phyloP scores from a whole-genome alignment of 192 early-diverging fungal species.

The Umbelopsis sp. region DNA sequence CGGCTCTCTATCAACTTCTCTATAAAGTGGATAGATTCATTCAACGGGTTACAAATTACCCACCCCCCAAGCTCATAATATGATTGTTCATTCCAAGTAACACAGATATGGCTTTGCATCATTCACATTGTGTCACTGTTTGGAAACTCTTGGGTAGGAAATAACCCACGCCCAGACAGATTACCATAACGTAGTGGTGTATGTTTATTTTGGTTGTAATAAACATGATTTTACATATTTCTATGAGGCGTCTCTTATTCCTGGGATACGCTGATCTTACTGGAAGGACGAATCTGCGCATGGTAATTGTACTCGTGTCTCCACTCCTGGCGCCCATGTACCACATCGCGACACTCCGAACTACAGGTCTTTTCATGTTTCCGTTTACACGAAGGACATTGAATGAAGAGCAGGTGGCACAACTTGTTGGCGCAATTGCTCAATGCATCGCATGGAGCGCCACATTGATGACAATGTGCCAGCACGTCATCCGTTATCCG shows the following conservation, averaged over 20 bases:
- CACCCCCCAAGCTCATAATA: too few relatives aligned
- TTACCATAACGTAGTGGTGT: too few relatives aligned
- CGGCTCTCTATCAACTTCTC: too few relatives aligned
- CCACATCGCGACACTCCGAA: slow-evolving; percentile 42
- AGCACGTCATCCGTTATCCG: slow-evolving; percentile 63
- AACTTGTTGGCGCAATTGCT: slow-evolving; percentile 68
- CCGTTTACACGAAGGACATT: slow-evolving; percentile 57
- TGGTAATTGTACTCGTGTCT: slow-evolving; percentile 29
- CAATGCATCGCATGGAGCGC: slow-evolving; percentile 60
- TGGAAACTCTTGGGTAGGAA: too few relatives aligned
- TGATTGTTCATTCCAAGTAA: too few relatives aligned
- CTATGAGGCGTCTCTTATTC: not conserved
- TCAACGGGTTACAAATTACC: too few relatives aligned
- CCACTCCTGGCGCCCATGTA: slow-evolving; percentile 24
- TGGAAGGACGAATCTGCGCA: slow-evolving; percentile 31
- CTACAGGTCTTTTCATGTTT: slow-evolving; percentile 46
- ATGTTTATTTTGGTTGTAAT: too few relatives aligned
- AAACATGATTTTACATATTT: not conserved
- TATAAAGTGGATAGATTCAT: too few relatives aligned
- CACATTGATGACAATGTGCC: slow-evolving; percentile 69
- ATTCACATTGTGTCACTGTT: too few relatives aligned
- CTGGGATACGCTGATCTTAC: too few relatives aligned
- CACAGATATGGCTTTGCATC: too few relatives aligned
- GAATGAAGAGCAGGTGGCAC: slow-evolving; percentile 74
- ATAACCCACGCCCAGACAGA: too few relatives aligned